Base-by-base conservation (phyloP, 305 asterid genomes). In the Ruellia speciosa region DNA sequence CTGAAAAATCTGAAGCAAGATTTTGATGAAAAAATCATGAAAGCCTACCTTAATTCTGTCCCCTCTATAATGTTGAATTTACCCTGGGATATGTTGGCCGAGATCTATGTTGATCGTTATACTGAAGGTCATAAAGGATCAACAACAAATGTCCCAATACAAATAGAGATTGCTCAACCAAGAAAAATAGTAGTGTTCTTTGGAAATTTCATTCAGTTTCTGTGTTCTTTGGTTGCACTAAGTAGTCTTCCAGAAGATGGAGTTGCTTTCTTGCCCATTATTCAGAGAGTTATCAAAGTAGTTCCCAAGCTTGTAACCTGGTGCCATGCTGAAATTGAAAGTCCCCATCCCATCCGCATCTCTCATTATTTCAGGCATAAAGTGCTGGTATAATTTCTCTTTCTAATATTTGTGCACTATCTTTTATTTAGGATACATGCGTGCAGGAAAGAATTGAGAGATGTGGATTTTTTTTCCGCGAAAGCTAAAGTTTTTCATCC, bases 341-440 rank as follows among this genome's bases (percentile, higher is more conserved):
- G 62, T 43, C 50, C 67, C 39, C 60, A 51, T 46, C 66, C 65
- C 71, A 59, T 63, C 67, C 76, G 75, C 39, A 72, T 78, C 18
- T 78, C 70, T 64, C 82, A 75, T 52, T 92, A 88, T 72, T 65
- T 78, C 71, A 82, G 82, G 58, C 96, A 92, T 79, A 88, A 92
- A 79, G 66, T 88, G 45, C 77, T 92, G 95, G 97, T 90, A 79
- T 24, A 66, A 72, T 37, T 55, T 34, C 20, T 15, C 40, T n/a
- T n/a, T 18, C 49, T 58, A 9, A 37, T 63, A 31, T 14, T 59
- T 52, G 31, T 35, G 66, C 57, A 37, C 56, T 56, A 20, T 66
- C 46, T 61, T 28, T 35, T 18, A 24, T 24, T 31, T 39, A 49
- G 39, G 53, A 48, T 48, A 60, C 19, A 18, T 20, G 53, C 4